A percentile compares a stretch with the other conserved stretches of the same genome.
Conservation (phyloP, 257 asterid genomes). For the Gentiana macrophylla region DNA sequence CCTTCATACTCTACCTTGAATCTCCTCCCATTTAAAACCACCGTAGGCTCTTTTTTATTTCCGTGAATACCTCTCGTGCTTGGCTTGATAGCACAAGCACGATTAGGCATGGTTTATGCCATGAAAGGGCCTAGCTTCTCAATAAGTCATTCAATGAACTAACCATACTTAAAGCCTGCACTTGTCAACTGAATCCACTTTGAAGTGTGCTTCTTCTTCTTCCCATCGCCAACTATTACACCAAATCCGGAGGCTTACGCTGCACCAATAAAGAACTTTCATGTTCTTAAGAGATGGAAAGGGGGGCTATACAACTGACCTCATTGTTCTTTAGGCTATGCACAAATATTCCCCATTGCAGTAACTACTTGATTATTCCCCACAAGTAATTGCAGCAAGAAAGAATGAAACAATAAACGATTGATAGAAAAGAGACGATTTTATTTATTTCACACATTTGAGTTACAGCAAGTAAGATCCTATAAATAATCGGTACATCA, state of each 20-base stretch:
- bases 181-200: conserved; percentile 33
- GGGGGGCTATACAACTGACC: background rate
- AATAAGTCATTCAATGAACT: no score
- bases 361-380: conserved; percentile 5
- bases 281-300: conserved; percentile 8
- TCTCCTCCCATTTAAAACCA: no score
- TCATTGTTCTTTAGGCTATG: conserved; percentile 8
- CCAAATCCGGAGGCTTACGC: conserved; percentile 29
- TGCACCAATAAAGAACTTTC: conserved; percentile 16
- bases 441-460: conserved; percentile 14
- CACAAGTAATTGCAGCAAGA: conserved; percentile 6
- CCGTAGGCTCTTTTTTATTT: no score
- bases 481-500: background rate
- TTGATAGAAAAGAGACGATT: background rate
- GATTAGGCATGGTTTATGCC: no score
- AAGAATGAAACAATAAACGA: no score
- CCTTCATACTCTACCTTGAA: no score
- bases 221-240: conserved; percentile 18
- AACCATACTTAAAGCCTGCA: conserved; percentile 39
- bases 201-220: conserved; percentile 15
- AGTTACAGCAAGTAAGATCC: conserved; percentile 6
- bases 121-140: no score
- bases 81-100: no score
- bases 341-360: conserved; percentile 17
- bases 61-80: no score